Percentiles rank a stretch among this genome's conserved stretches.
phyloP scores from a whole-genome alignment of 192 early-diverging fungal species.

The Lobosporangium transversale region DNA sequence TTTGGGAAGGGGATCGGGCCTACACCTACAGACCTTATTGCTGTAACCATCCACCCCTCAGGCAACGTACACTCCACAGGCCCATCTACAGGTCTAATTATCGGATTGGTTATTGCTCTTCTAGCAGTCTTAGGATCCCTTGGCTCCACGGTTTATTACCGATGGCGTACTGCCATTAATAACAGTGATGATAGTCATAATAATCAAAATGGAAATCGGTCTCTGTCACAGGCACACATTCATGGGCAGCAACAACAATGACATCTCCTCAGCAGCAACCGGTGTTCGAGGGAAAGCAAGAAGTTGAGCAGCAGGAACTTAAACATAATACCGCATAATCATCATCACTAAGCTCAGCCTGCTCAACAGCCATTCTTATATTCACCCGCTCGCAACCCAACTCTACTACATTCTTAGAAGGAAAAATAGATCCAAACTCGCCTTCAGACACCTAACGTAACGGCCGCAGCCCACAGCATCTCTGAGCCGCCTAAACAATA shows the following conservation, averaged over 20 bases:
- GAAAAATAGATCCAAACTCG: not conserved
- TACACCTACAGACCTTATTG: not conserved
- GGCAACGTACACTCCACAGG: not conserved
- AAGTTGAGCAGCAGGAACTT: not conserved
- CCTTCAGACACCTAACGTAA: not conserved
- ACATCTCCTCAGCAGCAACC: not conserved
- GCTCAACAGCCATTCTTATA: not conserved
- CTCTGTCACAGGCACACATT: no score
- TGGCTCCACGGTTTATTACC: not conserved
- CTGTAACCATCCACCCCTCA: not conserved
- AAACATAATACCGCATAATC: not conserved
- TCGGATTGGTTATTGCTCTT: not conserved
- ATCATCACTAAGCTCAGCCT: not conserved
- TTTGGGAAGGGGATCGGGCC: not conserved
- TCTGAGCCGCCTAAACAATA: not conserved
- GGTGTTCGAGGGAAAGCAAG: not conserved
- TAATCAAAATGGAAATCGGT: not conserved
- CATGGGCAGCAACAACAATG: no score
- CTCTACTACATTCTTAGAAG: not conserved
- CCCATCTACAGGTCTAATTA: slow-evolving; percentile 4
- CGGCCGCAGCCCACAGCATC: not conserved
- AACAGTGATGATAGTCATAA: not conserved
- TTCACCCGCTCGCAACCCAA: not conserved
- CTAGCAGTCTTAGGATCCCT: not conserved
- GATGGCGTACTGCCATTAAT: not conserved